These are phyloP conservation scores for Saturnispora zaruensis DNA, from an alignment of 805 yeast genomes.

Conservation along the genomic window DNA sequence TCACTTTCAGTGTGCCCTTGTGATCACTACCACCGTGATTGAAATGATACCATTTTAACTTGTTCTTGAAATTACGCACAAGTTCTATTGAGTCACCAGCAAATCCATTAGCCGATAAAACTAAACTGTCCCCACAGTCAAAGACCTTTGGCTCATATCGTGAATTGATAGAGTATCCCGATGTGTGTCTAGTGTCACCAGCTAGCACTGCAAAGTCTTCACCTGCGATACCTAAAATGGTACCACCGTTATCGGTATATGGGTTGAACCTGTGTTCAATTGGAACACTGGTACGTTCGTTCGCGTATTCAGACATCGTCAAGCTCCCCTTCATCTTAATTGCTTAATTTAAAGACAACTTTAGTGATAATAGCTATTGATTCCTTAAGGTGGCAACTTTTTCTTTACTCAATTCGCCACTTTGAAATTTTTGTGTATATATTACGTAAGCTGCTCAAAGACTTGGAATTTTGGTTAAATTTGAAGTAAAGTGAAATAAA, in stretches of 20 bases:
- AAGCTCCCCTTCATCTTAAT: neutral
- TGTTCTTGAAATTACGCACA: constrained; percentile 60
- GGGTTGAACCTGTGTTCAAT: constrained; percentile 92
- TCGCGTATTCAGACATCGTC: constrained; percentile 45
- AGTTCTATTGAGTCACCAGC: constrained; percentile 91
- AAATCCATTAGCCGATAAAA: constrained; percentile 91
- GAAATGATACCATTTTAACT: constrained; percentile 87
- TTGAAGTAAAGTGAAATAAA: no score
- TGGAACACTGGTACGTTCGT: constrained; percentile 47
- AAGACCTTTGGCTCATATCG: constrained; percentile 87
- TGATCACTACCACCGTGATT: constrained; percentile 43
- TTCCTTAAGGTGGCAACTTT: neutral
- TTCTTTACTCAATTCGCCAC: neutral
- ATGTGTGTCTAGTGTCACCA: constrained; percentile 96
- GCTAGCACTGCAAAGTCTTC: constrained; percentile 95
- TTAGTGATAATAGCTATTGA: neutral
- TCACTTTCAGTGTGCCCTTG: constrained; percentile 52
- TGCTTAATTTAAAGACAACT: neutral
- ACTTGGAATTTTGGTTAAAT: neutral
- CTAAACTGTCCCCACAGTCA: constrained; percentile 78
- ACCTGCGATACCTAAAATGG: constrained; percentile 95
- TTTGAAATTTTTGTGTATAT: neutral
- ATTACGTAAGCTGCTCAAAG: neutral
- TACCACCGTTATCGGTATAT: constrained; percentile 93
- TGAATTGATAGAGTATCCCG: constrained; percentile 88